A percentile compares a stretch with the other conserved stretches of the same genome.
Conservation (phyloP, 768 basidiomycete genomes). For the Lyophyllum decastes region DNA sequence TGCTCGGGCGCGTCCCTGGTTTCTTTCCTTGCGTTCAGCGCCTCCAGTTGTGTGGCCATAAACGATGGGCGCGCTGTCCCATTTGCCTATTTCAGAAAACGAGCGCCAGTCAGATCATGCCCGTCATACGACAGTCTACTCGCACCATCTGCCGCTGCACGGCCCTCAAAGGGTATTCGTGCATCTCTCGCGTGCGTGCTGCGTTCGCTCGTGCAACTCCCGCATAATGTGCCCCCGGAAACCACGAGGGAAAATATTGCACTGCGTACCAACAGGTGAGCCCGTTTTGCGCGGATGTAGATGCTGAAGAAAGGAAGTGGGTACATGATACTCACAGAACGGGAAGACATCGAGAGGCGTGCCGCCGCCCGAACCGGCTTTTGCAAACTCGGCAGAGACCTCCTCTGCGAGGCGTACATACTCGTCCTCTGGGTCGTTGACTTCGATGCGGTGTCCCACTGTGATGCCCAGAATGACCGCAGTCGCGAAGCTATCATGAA, state of each 20-base stretch:
- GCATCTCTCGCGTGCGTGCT: not conserved
- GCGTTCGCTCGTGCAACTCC: not conserved
- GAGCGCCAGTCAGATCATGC: too few species aligned
- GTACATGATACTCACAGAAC: slow-evolving; percentile 14
- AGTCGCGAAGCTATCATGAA: slow-evolving; percentile 13
- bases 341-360: slow-evolving; percentile 19
- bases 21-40: too few species aligned
- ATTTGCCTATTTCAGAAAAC: not conserved
- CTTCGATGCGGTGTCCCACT: slow-evolving; percentile 16
- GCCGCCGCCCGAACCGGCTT: slow-evolving; percentile 8
- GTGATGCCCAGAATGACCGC: slow-evolving; percentile 15
- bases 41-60: not conserved
- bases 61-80: not conserved
- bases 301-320: too few species aligned
- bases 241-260: not conserved
- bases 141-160: not conserved
- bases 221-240: not conserved
- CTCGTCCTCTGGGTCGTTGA: slow-evolving; percentile 10
- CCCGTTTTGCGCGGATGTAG: too few species aligned
- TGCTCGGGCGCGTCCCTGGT: too few species aligned
- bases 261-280: not conserved
- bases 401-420: slow-evolving; percentile 11
- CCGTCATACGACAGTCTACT: too few species aligned
- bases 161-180: not conserved
- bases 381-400: not conserved